Evolutionary conservation across 345 rosid genomes (phyloP).

Genomic region (Eucalyptus tenuipes): DNA sequence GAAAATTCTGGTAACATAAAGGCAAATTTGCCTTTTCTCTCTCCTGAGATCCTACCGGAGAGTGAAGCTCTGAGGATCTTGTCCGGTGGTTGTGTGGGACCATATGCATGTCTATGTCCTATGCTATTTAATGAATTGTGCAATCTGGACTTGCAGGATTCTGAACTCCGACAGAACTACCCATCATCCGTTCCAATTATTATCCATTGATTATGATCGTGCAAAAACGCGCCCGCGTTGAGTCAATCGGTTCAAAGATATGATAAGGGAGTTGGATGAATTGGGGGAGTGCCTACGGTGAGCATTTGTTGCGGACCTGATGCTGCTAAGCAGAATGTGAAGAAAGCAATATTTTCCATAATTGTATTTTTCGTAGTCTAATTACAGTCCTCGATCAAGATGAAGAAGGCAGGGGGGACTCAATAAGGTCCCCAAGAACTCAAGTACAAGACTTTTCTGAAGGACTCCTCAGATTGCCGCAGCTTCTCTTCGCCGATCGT

Average conservation of each 20-base stretch:
- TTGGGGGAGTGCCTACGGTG: neutral
- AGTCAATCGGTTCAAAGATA: neutral
- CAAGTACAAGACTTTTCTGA: constrained; percentile 22
- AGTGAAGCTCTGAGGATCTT: neutral
- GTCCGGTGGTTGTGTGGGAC: neutral
- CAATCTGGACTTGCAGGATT: neutral
- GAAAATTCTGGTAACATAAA: neutral
- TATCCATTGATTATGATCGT: neutral
- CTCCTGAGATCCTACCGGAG: neutral
- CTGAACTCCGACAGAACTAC: neutral
- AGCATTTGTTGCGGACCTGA: neutral
- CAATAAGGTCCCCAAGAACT: constrained; percentile 35
- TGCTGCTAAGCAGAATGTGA: neutral
- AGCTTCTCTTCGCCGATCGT: neutral
- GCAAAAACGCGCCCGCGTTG: neutral
- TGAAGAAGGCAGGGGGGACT: neutral
- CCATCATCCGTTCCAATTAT: neutral
- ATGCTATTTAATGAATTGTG: neutral
- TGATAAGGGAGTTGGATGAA: neutral
- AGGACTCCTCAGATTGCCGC: constrained; percentile 8
- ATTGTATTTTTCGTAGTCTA: neutral
- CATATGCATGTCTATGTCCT: neutral
- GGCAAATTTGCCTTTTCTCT: neutral
- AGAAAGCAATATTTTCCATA: neutral
- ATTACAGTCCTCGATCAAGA: neutral